Evolutionary conservation across 192 early-diverging fungal genomes (phyloP).

Genomic region (Funneliformis geosporum): DNA sequence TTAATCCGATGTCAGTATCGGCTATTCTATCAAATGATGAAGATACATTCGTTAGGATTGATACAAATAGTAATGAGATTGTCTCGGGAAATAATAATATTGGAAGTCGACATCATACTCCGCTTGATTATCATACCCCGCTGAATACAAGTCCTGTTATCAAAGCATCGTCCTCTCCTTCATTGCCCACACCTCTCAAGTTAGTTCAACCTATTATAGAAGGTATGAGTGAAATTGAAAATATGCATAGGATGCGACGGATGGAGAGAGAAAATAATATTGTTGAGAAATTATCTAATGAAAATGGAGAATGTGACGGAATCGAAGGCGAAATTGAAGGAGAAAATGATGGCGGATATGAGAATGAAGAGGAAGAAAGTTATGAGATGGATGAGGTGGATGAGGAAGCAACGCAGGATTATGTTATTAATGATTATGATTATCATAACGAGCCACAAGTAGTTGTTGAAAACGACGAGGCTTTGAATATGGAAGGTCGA

Average conservation of each 20-base stretch:
- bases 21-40: constrained; percentile 17
- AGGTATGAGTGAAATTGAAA: background rate
- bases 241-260: background rate
- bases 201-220: background rate
- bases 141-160: background rate
- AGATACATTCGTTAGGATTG: constrained; percentile 18
- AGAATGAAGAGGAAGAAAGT: constrained; percentile 24
- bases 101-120: background rate
- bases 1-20: constrained; percentile 8
- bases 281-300: background rate
- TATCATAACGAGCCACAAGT: constrained; percentile 31
- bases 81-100: background rate
- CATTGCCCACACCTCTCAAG: background rate
- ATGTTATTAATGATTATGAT: background rate
- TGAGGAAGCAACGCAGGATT: too few species aligned
- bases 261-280: background rate
- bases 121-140: background rate
- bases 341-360: background rate
- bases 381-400: background rate
- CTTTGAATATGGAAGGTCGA: constrained; percentile 36
- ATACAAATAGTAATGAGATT: constrained; percentile 13
- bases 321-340: constrained; percentile 24
- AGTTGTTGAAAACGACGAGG: constrained; percentile 42
- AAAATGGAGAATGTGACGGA: background rate
- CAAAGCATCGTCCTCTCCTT: background rate